Evolutionary conservation across 2,329 filamentous ascomycete species (phyloP).

Genomic region (Diplodia corticola): DNA sequence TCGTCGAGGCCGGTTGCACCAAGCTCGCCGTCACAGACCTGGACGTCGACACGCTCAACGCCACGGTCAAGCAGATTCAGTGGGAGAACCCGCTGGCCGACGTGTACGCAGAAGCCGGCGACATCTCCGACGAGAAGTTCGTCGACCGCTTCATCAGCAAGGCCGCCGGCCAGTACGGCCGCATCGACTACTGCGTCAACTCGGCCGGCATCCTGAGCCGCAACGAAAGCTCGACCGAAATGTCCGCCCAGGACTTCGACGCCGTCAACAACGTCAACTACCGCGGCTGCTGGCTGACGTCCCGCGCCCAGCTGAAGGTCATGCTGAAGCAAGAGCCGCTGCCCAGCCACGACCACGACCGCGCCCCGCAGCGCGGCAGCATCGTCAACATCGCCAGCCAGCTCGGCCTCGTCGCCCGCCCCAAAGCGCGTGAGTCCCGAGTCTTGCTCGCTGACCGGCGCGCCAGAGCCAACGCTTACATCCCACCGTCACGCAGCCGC

Average conservation of each 20-base stretch:
- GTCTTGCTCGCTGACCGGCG: neutral
- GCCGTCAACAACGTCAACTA: conserved; percentile 58
- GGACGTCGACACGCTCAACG: conserved; percentile 43
- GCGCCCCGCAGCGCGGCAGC: conserved; percentile 39
- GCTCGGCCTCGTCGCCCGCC: conserved; percentile 45
- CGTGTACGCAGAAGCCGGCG: conserved; percentile 43
- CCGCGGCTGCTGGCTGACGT: conserved; percentile 58
- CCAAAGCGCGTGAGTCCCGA: conserved; percentile 38
- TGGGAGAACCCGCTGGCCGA: conserved; percentile 37
- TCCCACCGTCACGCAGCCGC: conserved; percentile 42
- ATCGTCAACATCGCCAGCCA: conserved; percentile 60
- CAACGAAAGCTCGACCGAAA: conserved; percentile 48
- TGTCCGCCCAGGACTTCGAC: conserved; percentile 52
- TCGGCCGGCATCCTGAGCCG: conserved; percentile 56
- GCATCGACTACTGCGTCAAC: conserved; percentile 58
- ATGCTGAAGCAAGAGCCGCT: conserved; percentile 55
- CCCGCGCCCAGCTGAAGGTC: conserved; percentile 51
- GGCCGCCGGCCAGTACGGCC: conserved; percentile 40
- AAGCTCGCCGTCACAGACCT: conserved; percentile 58
- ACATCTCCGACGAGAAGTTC: conserved; percentile 52
- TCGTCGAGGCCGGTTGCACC: conserved; percentile 53
- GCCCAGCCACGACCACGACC: conserved; percentile 51
- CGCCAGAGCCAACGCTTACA: neutral
- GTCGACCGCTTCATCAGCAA: conserved; percentile 42
- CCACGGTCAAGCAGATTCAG: conserved; percentile 39